Evolutionary conservation across 345 rosid species (phyloP), one percentile per base, ranked within the genome.

Genomic region (Litchi chinensis): DNA sequence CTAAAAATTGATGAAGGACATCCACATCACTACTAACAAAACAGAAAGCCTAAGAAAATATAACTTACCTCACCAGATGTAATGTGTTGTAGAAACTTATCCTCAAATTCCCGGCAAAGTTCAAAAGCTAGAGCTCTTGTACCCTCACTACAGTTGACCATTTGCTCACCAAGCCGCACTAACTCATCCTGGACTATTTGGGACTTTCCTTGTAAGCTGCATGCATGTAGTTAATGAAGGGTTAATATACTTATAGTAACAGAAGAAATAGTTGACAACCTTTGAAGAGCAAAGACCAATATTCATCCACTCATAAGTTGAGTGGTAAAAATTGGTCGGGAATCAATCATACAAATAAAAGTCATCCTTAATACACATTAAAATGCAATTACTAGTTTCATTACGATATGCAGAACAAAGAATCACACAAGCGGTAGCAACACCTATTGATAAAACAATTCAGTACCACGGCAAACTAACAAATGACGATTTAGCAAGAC

Each of bases 31-130:
- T 26, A 62, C 48, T 18, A 32, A 15, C 11, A 70, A 24, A 16
- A 24, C 26, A 48, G 13, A 59, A 15, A 40, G 57, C 67, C 11
- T 57, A 4, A 65, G 56, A 68, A 73, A 15, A 26, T 52, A 67
- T 48, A 21, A 88, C 95, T 93, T 79, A 95, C 99, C 83, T 93
- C 99, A 78, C 99, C 98, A 81, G 91, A 86, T 60, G 93, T 86
- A 68, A 95, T 88, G 80, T 95, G 98, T 76, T 70, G 92, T 72
- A 95, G 93, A 89, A 95, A 95, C 83, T 86, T 92, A 84, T 95
- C 98, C 83, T 95, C 98, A 84, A 93, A 95, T 80, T 95, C 98
- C 84, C 97, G 99, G 77, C 99, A 95, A 46, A 95, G 96, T 83
- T 93, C 97, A 87, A 95, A 87, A 69, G 98, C 99, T 66, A 95